Evolutionary conservation across 768 basidiomycete genomes (phyloP), one percentile per base, ranked within the genome.

Genomic region (Macrocybe gigantea): DNA sequence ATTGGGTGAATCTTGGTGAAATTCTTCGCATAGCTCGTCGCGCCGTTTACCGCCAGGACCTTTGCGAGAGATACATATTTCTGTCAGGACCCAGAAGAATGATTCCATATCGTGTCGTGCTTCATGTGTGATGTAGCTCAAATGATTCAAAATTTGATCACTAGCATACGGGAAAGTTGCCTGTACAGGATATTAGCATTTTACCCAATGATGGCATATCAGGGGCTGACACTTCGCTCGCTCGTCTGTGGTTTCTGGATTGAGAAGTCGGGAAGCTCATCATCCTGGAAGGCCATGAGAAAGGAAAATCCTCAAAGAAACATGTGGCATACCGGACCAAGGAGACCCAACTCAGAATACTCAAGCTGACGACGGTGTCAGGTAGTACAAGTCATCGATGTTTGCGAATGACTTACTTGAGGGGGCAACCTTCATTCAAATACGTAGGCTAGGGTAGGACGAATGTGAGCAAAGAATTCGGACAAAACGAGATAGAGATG

Each of bases 71-170:
- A 43, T 30, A 32, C 42, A 43, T 11, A 43, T 43, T 10, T 10
- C 32, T 32, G 42, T 43, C 42, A 43, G 11, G 9, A 43, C n/a
- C 42, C 42, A 43, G 22, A 30, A 32, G n/a, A 43, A 43, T 43
- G 42, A 30, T 43, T 43, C 42, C 8, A 43, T 43, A 14, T 43
- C 42, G 13, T 43, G 42, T 4, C 10, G 31, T 32, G 42, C 22
- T 32, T 43, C 42, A 4, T 43, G 42, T n/a, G n/a, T n/a, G n/a
- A n/a, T n/a, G n/a, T n/a, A n/a, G n/a, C n/a, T n/a, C n/a, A n/a
- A n/a, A n/a, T n/a, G n/a, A n/a, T n/a, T n/a, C n/a, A 43, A 33
- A 31, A 43, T 43, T 11, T 43, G 31, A 33, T 33, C 32, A 33
- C 22, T 30, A n/a, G 42, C 42, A 32, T 32, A 43, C 3, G 42